Evolutionary conservation across 2,329 filamentous ascomycete genomes (phyloP).

Genomic region (Trichoderma simmonsii): DNA sequence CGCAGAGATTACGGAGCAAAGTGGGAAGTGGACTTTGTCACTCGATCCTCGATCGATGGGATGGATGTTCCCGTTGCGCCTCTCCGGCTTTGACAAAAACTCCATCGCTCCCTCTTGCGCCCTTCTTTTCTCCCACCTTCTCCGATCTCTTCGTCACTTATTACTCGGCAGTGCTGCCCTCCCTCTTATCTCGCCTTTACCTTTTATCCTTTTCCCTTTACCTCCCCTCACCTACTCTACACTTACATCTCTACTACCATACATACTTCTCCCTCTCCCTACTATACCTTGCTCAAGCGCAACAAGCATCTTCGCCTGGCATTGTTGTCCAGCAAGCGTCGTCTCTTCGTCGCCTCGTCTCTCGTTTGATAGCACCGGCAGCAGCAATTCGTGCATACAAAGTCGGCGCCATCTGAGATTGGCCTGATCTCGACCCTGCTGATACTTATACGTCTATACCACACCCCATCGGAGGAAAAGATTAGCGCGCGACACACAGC

Average conservation of each 20-base stretch:
- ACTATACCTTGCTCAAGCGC: neutral
- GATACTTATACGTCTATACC: neutral
- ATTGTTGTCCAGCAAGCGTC: neutral
- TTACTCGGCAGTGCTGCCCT: neutral
- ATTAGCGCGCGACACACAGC: slow-evolving; percentile 4
- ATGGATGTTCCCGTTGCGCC: slow-evolving; percentile 30
- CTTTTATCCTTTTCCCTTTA: neutral
- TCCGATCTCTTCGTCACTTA: slow-evolving; percentile 2
- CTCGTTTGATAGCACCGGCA: neutral
- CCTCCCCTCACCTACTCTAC: neutral
- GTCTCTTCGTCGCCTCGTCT: neutral
- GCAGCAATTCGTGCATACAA: slow-evolving; percentile 1
- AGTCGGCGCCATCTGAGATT: slow-evolving; percentile 4
- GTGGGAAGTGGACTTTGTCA: slow-evolving; percentile 15
- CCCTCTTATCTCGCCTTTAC: neutral
- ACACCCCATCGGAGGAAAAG: neutral
- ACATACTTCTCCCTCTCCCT: neutral
- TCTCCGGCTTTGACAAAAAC: slow-evolving; percentile 30
- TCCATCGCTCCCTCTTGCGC: slow-evolving; percentile 28
- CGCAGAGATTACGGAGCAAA: slow-evolving; percentile 6
- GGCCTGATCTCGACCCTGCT: neutral
- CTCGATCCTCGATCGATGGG: slow-evolving; percentile 37
- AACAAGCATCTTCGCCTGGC: neutral
- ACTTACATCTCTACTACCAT: neutral
- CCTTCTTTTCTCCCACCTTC: slow-evolving; percentile 12